Base-by-base conservation (phyloP, 2,329 filamentous ascomycete species). In the Cladosporium sp. region DNA sequence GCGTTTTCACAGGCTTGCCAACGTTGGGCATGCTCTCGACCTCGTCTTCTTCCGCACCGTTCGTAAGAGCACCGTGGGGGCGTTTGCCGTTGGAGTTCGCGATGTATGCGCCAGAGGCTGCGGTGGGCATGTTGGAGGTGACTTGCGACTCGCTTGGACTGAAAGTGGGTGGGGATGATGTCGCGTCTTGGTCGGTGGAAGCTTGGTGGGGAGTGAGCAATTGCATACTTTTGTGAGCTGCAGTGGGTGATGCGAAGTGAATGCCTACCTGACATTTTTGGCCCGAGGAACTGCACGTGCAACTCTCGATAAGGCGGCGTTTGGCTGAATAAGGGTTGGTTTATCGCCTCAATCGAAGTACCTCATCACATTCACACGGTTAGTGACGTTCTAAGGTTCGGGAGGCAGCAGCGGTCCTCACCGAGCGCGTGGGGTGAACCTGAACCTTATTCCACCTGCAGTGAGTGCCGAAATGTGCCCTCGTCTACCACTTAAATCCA, bases 91-190 rank as follows among this genome's bases (percentile, higher is more conserved):
- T 69, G 20, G 64, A 63, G 45, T 69, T 69, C 20, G 62, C 58
- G 22, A 59, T 50, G 18, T 48, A 7, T 18, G 45, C 16, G 27
- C 45, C 45, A 8, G 54, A 53, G 4, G 60, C 51, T 4, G 60
- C 45, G 27, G 57, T 54, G 12, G 57, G 59, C 56, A 58, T 55
- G 30, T 32, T 47, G 20, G 40, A 40, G 39, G 19, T 42, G 35
- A 22, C 47, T 58, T 80, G 77, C 1, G 77, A 79, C 48, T 74
- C 73, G 19, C 78, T 77, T 30, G 78, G 78, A 45, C 50, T 54
- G 63, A 56, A 47, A 60, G 61, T 52, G 54, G 59, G 55, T 58
- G 60, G 56, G 58, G 66, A 41, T 68, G 71, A 25, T 70, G 73
- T 33, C 71, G 54, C 62, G 41, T 68, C 64, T 35, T 66, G 66